Base-by-base conservation (phyloP, 192 early-diverging fungal genomes). In the Backusella tuberculispora region DNA sequence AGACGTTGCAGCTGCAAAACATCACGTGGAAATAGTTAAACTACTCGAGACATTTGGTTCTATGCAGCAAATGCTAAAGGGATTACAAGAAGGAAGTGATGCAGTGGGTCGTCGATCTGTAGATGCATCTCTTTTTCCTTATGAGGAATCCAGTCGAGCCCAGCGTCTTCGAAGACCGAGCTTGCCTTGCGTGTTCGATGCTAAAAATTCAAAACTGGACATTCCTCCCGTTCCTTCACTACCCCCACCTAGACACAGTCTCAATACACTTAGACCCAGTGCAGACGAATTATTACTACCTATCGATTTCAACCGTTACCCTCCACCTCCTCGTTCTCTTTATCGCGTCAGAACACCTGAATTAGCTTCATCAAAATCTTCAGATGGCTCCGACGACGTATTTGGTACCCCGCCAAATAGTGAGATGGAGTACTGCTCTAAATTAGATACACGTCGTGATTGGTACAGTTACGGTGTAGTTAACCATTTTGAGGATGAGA, bases 11-110 rank as follows among this genome's bases (percentile, higher is more conserved):
- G 69, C 69, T 14, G 83, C 87, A n/a, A 82, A 86, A 50, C 81
- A 84, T 67, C 85, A 88, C 63, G 71, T 72, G 26, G 87, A 86
- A 48, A 83, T 88, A 34, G 85, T 82, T 14, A 83, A 78, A 42
- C 72, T 82, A 26, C 47, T 82, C 50, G 81, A 82, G 53, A 82
- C 73, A 9, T 82, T 82, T 76, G 71, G 77, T 19, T 74, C 69
- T n/a, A 75, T 82, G 66, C 81, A 82, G 38, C 63, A 77, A 37
- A 69, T 69, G 68, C 42, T 69, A 45, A 69, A 69, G 42, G 68
- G 68, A 21, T 47, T 69, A 47, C 68, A 69, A 40, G 43, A 76
- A 71, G 48, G 43, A 56, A 47, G 24, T 9, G 65, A 74, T 45
- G 29, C 26, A 40, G 26, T 34, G 4, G 53, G 48, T 69, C 41